Evolutionary conservation across 805 yeast species (phyloP), one percentile per base, ranked within the genome.

Genomic region (Henningerozyma blattae): DNA sequence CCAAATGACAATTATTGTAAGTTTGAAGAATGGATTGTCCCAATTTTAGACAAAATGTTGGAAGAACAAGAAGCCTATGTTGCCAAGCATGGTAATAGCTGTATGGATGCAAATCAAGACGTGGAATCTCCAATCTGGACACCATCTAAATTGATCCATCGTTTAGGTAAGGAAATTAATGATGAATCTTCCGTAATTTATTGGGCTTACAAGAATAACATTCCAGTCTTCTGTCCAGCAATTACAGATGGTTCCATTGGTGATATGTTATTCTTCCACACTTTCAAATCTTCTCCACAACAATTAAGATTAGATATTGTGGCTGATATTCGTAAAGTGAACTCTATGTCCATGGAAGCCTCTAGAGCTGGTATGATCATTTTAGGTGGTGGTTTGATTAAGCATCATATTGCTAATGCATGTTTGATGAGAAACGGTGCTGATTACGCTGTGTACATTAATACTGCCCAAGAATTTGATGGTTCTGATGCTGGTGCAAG

Each of bases 381-480:
- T 41, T 70, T 91, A 32, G 98, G 99, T 37, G 98, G 98, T 49
- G 98, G 99, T 28, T 63, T 91, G 37, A 73, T 91, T 51, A 91
- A 91, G 63, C 99, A 91, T 57, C 99, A 91, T 56, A 91, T 91
- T 47, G 87, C 94, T 50, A 91, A 91, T 53, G 98, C 99, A 12
- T 89, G 97, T 56, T 67, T 91, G 47, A 91, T 91, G 99, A 80
- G 99, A 67, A 93, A 91, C 50, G 99, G 99, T 50, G 98, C 99
- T 16, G 99, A 91, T 57, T 85, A 78, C 54, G 97, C 98, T 5
- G 95, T 91, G 15, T 91, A 74, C 61, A 89, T 91, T 56, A 91
- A 91, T 61, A 91, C 99, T 13, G 98, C 95, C 31, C 97, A 91
- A 62, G 99, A 91, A 57, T 91, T 86, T 49, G 99, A 91, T 54